These are phyloP conservation scores for Acephala macrosclerotiorum DNA, from an alignment of 2,329 filamentous ascomycete species.

Conservation along the genomic window DNA sequence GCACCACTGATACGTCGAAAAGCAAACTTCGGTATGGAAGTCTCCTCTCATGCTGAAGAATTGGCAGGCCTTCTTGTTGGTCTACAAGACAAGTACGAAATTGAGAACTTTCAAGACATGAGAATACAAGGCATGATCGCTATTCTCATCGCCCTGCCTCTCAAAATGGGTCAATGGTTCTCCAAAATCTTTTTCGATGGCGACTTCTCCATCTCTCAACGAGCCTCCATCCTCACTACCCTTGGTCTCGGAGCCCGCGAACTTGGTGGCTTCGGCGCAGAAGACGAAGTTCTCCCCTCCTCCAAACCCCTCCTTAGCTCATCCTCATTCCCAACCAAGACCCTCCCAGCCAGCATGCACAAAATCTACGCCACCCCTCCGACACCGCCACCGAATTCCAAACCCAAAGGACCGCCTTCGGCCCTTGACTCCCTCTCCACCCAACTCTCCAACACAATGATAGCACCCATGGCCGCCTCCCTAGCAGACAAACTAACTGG, in stretches of 20 bases:
- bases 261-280: conserved; percentile 75
- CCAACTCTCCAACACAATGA: conserved; percentile 73
- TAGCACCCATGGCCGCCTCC: conserved; percentile 81
- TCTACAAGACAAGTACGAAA: conserved; percentile 84
- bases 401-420: conserved; percentile 34
- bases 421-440: conserved; percentile 71
- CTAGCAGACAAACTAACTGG: conserved; percentile 83
- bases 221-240: conserved; percentile 81
- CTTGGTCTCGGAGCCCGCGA: conserved; percentile 85
- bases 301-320: conserved; percentile 36
- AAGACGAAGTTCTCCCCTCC: conserved; percentile 44
- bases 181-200: conserved; percentile 87
- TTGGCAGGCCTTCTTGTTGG: conserved; percentile 79
- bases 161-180: conserved; percentile 83
- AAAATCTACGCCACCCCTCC: conserved; percentile 64
- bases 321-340: conserved; percentile 78
- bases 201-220: conserved; percentile 87
- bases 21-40: conserved; percentile 85
- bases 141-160: conserved; percentile 77
- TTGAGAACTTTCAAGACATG: conserved; percentile 78
- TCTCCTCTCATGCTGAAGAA: conserved; percentile 83
- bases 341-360: conserved; percentile 77
- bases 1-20: conserved; percentile 87
- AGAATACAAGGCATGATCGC: conserved; percentile 84
- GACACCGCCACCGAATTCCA: conserved; percentile 36